Base-by-base conservation (phyloP, 345 rosid species). In the Mercurialis annua region DNA sequence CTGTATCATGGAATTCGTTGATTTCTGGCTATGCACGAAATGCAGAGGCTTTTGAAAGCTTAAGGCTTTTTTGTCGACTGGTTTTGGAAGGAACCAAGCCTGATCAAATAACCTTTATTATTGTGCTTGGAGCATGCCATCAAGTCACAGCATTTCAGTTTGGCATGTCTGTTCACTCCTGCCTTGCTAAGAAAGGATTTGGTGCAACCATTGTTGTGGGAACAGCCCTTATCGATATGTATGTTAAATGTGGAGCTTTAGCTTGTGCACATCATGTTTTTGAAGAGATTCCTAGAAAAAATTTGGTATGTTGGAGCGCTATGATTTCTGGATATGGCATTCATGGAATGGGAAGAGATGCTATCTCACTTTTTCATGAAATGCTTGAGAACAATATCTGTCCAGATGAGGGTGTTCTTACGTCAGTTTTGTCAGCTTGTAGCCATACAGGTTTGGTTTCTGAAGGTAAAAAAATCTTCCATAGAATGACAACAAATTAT, bases 391-490 rank as follows among this genome's bases (percentile, higher is more conserved):
- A 44, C 26, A 55, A 56, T 17, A 46, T 78, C 18, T 27, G 20
- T 24, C 78, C 70, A n/a, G 75, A 73, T 43, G 72, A 43, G 16
- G 81, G 40, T 54, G 71, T 67, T 60, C 30, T 73, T 33, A 70
- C 72, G 60, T 73, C 75, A 5, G 70, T 73, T 56, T 43, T 78
- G 68, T 77, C 77, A 33, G 70, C 81, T 34, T 78, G 75, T 59
- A 73, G 81, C 70, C 75, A 70, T 50, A 54, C 75, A 10, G 67
- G 78, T 33, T 55, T 78, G 72, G 67, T 78, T 51, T 69, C 59
- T 17, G 78, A 73, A 52, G 77, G 81, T 44, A 65, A 57, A 66
- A 71, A 77, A 34, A 65, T 73, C 36, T 73, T 69, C 56, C 15
- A 69, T 26, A 69, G 49, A 43, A 73, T 73, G 56, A 49, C 50